Percentiles rank a stretch among this genome's conserved stretches.
Evolutionary conservation across 805 yeast genomes (phyloP).

Genomic region (Hanseniaspora thailandica): DNA sequence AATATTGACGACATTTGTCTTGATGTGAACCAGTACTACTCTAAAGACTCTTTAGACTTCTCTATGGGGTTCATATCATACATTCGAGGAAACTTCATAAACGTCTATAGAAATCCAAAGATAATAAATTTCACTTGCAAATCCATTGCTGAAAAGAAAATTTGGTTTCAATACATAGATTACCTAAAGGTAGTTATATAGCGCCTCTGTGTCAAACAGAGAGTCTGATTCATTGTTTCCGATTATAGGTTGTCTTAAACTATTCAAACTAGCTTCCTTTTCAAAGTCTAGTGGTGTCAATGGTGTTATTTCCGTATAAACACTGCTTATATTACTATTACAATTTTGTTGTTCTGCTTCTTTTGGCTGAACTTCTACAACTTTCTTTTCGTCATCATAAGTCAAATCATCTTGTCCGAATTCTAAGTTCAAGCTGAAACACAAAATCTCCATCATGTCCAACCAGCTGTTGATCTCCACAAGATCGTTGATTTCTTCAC

Average conservation of each 20-base stretch:
- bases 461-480: conserved; percentile 26
- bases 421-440: conserved; percentile 24
- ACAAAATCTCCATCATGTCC: conserved; percentile 24
- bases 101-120: neutral
- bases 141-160: neutral
- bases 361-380: neutral
- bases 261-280: neutral
- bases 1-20: neutral
- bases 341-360: no score
- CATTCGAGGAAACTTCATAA: neutral
- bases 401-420: conserved; percentile 27
- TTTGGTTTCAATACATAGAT: conserved; percentile 2
- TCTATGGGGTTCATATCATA: neutral
- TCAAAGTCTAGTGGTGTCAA: neutral
- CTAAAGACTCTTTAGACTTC: neutral
- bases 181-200: conserved; percentile 9
- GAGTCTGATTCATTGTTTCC: neutral
- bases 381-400: conserved; percentile 1
- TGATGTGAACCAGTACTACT: neutral
- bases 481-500: conserved; percentile 24
- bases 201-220: neutral
- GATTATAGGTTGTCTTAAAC: no score
- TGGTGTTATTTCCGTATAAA: neutral
- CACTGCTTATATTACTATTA: neutral
- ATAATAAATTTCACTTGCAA: neutral